Percentiles rank a stretch among this genome's conserved stretches.
These are phyloP conservation scores for Fusarium buxicola DNA, from an alignment of 2,329 filamentous ascomycete species.

Conservation along the genomic window DNA sequence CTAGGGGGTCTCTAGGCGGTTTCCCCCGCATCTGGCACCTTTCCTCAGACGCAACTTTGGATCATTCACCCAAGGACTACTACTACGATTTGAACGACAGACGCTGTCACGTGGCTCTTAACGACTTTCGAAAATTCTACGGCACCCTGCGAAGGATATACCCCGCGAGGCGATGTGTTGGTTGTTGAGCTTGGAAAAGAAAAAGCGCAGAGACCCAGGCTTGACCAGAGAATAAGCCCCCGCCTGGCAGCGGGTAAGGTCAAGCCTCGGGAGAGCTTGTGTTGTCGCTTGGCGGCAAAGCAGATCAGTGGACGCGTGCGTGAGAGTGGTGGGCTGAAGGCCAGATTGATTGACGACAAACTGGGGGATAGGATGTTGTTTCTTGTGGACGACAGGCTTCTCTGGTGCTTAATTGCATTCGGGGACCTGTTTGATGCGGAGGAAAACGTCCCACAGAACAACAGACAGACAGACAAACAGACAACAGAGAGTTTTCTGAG, in stretches of 20 bases:
- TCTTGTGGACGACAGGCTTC: conserved; percentile 32
- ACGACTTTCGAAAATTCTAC: conserved; percentile 50
- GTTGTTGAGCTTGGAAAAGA: conserved; percentile 52
- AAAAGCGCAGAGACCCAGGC: conserved; percentile 46
- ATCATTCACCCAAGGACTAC: conserved; percentile 50
- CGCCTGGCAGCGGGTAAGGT: conserved; percentile 33
- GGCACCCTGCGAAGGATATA: conserved; percentile 58
- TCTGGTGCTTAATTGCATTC: conserved; percentile 6
- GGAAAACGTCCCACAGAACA: conserved; percentile 36
- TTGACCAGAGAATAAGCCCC: conserved; percentile 39
- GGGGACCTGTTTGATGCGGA: conserved; percentile 27
- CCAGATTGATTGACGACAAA: conserved; percentile 46
- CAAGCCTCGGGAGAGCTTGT: conserved; percentile 44
- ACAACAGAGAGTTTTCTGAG: conserved; percentile 4
- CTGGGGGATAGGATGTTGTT: conserved; percentile 42
- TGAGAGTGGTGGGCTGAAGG: conserved; percentile 51
- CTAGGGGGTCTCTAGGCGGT: conserved; percentile 43
- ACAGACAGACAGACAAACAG: conserved; percentile 34
- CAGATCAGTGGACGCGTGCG: conserved; percentile 47
- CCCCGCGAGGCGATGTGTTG: conserved; percentile 53
- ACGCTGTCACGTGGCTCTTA: conserved; percentile 53
- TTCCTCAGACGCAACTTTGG: conserved; percentile 50
- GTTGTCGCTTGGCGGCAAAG: conserved; percentile 40
- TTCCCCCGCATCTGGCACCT: conserved; percentile 43
- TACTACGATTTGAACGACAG: conserved; percentile 51